Evolutionary conservation across 2,329 filamentous ascomycete species (phyloP), one percentile per base, ranked within the genome.

Genomic region (Neocatenulostroma microsporum): DNA sequence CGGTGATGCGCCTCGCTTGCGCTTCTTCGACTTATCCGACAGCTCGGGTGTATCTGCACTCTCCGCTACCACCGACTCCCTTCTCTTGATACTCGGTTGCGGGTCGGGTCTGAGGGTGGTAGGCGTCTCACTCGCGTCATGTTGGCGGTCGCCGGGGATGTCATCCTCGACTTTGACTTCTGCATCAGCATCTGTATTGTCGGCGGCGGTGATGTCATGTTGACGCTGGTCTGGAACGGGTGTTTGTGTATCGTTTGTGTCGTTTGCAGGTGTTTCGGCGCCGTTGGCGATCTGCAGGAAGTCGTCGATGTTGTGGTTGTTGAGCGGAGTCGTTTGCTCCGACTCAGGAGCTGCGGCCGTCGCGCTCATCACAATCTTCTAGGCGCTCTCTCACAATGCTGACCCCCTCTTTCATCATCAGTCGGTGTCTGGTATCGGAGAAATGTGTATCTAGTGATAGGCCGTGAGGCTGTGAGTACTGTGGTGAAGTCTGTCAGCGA

Each of bases 1-100:
- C 12, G 55, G 55, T 17, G 50, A 54, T 8, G 42, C 39, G 14
- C 31, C 46, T 11, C 55, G 58, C 57, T 78, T 78, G 44, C 78
- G 78, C 56, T 81, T 76, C 62, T 87, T 87, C 12, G 54, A 20
- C 28, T 38, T 34, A 13, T 42, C 38, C 21, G 21, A 28, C 10
- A 34, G 26, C 30, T 45, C 44, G 10, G 36, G 5, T 13, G 37
- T 34, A 21, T 2, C 12, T 19, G 17, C 34, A 2, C 27, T 29
- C 10, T 49, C 42, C 7, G 42, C 40, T 20, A 43, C 46, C 33
- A 49, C 47, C 14, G 50, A 53, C 39, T 55, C 53, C 25, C 47
- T 40, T 40, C 51, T 41, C 44, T 51, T 55, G 30, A 37, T 43
- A 37, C 51, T 60, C 52, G 49, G 48, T 29, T 31, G 41, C 10